These are phyloP conservation scores for Carex arenaria DNA, from an alignment of 202 grass and related monocot species.

Conservation along the genomic window DNA sequence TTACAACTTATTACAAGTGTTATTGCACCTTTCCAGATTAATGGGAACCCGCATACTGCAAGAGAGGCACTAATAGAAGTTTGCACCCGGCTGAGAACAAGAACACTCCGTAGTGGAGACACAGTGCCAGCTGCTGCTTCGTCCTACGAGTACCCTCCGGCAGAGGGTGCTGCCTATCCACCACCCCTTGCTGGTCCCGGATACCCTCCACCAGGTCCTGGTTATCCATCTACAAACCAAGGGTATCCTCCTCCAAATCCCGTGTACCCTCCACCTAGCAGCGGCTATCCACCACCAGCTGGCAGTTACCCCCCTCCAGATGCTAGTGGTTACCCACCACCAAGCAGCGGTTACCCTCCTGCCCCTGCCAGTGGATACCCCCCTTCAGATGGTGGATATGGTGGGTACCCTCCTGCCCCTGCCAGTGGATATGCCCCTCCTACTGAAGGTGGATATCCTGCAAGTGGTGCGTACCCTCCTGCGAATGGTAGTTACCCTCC, in stretches of 20 bases:
- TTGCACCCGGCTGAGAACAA: constrained; percentile 81
- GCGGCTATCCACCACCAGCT: constrained; percentile 34
- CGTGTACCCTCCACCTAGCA: constrained; percentile 18
- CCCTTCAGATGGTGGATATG: constrained; percentile 39
- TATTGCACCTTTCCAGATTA: constrained; percentile 44
- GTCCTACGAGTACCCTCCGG: constrained; percentile 49
- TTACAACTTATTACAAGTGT: background rate
- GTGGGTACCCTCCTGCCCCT: constrained; percentile 27
- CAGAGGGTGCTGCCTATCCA: constrained; percentile 44
- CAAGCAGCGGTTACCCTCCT: constrained; percentile 42
- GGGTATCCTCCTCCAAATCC: constrained; percentile 39
- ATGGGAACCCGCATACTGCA: constrained; percentile 67
- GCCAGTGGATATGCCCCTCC: constrained; percentile 39
- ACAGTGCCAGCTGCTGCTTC: constrained; percentile 32
- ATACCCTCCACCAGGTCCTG: constrained; percentile 31
- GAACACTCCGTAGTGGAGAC: constrained; percentile 59
- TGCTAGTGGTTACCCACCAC: constrained; percentile 17
- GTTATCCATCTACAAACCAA: constrained; percentile 37
- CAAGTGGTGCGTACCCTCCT: constrained; percentile 13
- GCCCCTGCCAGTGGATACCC: constrained; percentile 45
- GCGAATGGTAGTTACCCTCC: no score
- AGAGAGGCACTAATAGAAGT: constrained; percentile 77
- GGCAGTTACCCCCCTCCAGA: constrained; percentile 22
- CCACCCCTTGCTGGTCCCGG: constrained; percentile 33
- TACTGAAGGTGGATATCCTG: background rate